phyloP scores from a whole-genome alignment of 2,329 filamentous ascomycete genomes.

The Trichophyton schoenleinii region DNA sequence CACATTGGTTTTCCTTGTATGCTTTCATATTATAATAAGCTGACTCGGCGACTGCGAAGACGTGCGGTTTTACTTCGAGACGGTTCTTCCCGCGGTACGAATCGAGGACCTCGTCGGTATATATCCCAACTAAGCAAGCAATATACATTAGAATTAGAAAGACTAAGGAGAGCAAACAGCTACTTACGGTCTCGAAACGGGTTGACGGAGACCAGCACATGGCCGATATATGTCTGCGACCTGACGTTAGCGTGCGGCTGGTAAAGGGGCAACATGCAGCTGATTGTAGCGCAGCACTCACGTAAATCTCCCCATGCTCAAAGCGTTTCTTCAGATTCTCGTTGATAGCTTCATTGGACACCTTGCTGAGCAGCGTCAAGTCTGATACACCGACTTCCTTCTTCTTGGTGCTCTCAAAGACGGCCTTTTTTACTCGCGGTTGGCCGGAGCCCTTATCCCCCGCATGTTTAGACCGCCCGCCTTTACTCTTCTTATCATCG shows the following conservation, averaged over 20 bases:
- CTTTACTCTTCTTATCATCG: constrained; percentile 28
- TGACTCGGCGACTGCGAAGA: constrained; percentile 93
- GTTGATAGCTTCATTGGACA: constrained; percentile 98
- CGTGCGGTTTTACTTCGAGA: constrained; percentile 82
- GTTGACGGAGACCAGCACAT: constrained; percentile 98
- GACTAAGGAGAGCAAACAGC: background rate
- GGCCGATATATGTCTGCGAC: constrained; percentile 81
- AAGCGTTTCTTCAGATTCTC: constrained; percentile 98
- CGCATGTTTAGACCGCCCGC: constrained; percentile 32
- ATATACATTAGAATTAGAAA: background rate
- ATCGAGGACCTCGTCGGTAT: constrained; percentile 84
- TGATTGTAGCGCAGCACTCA: constrained; percentile 27
- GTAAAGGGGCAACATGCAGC: background rate
- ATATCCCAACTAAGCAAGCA: constrained; percentile 63
- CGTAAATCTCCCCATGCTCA: constrained; percentile 92
- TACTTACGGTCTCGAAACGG: constrained; percentile 72
- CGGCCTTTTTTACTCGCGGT: constrained; percentile 81
- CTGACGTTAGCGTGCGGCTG: background rate
- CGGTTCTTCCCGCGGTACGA: constrained; percentile 96
- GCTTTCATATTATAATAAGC: constrained; percentile 99
- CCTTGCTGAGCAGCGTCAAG: constrained; percentile 93
- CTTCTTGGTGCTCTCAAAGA: constrained; percentile 94
- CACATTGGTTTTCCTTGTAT: constrained; percentile 97
- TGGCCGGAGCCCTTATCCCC: constrained; percentile 35
- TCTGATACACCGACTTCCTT: constrained; percentile 98